A percentile compares a stretch with the other conserved stretches of the same genome.
These are phyloP conservation scores for Candida piceae DNA, from an alignment of 805 yeast genomes.

Conservation along the genomic window DNA sequence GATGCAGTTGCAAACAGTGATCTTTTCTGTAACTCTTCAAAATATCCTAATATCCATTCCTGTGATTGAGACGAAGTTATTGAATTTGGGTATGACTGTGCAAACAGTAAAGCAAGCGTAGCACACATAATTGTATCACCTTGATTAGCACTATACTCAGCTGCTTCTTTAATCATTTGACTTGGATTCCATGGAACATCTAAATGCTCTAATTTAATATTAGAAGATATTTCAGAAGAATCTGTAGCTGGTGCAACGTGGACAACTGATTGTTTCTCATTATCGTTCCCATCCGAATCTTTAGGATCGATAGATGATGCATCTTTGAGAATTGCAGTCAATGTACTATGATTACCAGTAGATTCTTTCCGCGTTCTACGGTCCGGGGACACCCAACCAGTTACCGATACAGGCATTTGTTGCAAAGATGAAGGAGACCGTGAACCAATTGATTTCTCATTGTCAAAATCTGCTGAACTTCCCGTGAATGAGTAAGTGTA, in stretches of 20 bases:
- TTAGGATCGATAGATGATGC: conserved; percentile 2
- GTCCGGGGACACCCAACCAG: too few species aligned
- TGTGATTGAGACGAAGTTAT: conserved; percentile 33
- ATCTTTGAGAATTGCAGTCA: conserved; percentile 25
- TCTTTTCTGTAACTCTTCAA: conserved; percentile 46
- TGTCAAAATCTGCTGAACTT: conserved; percentile 30
- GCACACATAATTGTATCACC: conserved; percentile 64
- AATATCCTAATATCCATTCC: conserved; percentile 53
- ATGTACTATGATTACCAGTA: conserved; percentile 22
- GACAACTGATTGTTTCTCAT: too few species aligned
- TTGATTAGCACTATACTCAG: conserved; percentile 50
- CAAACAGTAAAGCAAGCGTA: conserved; percentile 51
- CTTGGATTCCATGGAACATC: conserved; percentile 54
- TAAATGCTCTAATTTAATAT: too few species aligned
- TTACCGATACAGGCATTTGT: not conserved
- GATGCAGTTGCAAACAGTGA: conserved; percentile 55
- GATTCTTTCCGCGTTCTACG: conserved; percentile 15
- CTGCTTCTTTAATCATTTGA: conserved; percentile 43
- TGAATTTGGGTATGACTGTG: conserved; percentile 31
- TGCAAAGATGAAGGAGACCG: conserved; percentile 16
- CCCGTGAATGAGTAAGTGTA: conserved; percentile 30
- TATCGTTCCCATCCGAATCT: too few species aligned
- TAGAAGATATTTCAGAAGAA: too few species aligned
- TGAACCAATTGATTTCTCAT: conserved; percentile 25
- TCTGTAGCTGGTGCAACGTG: too few species aligned